These are phyloP conservation scores for Metarhizium album DNA, from an alignment of 2,329 filamentous ascomycete species.

Conservation along the genomic window DNA sequence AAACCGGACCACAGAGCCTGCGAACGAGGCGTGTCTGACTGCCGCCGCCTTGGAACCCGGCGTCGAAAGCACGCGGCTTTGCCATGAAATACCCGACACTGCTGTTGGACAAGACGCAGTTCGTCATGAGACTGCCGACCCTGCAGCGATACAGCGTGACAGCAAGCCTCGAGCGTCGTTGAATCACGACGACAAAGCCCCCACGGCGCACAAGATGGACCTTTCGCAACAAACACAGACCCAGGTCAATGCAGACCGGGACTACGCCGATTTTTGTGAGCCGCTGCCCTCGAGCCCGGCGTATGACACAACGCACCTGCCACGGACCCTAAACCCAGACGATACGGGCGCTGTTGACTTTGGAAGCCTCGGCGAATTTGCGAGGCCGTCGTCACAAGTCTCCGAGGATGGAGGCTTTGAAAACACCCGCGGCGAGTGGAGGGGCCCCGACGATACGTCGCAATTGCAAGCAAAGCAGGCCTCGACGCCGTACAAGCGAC, in stretches of 20 bases:
- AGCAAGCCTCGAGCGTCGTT: slow-evolving; percentile 7
- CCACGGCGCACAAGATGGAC: slow-evolving; percentile 23
- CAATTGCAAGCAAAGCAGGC: slow-evolving; percentile 18
- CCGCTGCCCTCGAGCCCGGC: slow-evolving; percentile 18
- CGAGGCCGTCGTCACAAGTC: slow-evolving; percentile 28
- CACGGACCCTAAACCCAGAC: slow-evolving; percentile 30
- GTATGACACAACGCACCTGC: slow-evolving; percentile 16
- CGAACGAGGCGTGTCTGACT: slow-evolving; percentile 3
- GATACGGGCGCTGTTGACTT: slow-evolving; percentile 42
- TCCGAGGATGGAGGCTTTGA: slow-evolving; percentile 30
- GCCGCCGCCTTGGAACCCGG: neutral
- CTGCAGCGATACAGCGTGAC: neutral
- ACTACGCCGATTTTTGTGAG: slow-evolving; percentile 37
- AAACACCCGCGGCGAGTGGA: slow-evolving; percentile 28
- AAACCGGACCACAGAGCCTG: slow-evolving; percentile 1
- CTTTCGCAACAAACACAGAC: slow-evolving; percentile 43
- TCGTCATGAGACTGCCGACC: neutral
- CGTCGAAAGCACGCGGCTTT: slow-evolving; percentile 1
- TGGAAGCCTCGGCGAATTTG: slow-evolving; percentile 24
- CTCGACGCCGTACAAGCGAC: slow-evolving; percentile 21
- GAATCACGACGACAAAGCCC: neutral
- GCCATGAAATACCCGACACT: slow-evolving; percentile 3
- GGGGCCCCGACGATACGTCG: slow-evolving; percentile 22
- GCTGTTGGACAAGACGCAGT: slow-evolving; percentile 5
- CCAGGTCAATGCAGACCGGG: slow-evolving; percentile 44